Base-by-base conservation (phyloP, 768 basidiomycete genomes). In the Glaciozyma antarctica region DNA sequence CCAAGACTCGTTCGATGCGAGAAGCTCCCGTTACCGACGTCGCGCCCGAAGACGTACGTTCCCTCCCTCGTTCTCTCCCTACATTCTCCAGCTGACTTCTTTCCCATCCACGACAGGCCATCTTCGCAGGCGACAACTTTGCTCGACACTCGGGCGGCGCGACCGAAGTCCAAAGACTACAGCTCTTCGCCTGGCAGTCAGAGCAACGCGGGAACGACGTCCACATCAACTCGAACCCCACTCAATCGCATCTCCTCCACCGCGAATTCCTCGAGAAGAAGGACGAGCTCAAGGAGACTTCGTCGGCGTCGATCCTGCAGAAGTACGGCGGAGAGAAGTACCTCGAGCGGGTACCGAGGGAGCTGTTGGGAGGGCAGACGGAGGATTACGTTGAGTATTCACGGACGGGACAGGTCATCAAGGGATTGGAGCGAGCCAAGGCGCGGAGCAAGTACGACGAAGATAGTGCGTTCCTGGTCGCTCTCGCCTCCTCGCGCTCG, bases 1-100 rank as follows among this genome's bases (percentile, higher is more conserved):
- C 95, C 55, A 99, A 99, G 80, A 98, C 95, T 17, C 86, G 95
- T 74, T 97, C 94, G 10, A 99, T 99, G 95, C 87, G 95, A 78
- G 95, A 99, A 74, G 93, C 94, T 49, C 95, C 94, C 0, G 66
- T 85, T 19, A 84, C 83, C 75, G 83, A 84, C 71, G 79, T 88
- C 30, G 80, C 85, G 9, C 78, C 88, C n/a, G 91, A 94, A 77
- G 94, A 98, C 73, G 92, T 93, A 75, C 58, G 87, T 78, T 12
- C 45, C 28, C 17, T 58, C 58, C 28, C 28, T 4, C 34, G 63
- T 43, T 45, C 8, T 62, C 45, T 66, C 34, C 43, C 8, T 26
- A 43, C 19, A 28, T 26, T 58, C 51, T 21, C 72, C 70, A 70
- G 21, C 59, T 45, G 15, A 38, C 51, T 32, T 28, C 47, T 10